Evolutionary conservation across 306 rosid species (phyloP).

Genomic region (Luffa aegyptiaca): DNA sequence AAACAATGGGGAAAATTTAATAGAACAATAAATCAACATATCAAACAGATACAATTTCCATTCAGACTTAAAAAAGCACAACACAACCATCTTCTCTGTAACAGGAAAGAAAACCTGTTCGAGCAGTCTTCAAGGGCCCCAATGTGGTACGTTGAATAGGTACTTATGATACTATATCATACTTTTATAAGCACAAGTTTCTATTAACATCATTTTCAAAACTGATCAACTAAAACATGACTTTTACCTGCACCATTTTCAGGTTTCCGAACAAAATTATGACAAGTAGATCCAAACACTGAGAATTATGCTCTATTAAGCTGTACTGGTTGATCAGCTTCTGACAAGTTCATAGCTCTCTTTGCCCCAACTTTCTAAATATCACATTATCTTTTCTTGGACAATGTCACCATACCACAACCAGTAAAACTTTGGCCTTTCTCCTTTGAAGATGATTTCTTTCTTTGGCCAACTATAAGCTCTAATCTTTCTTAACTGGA

Average conservation of each 20-base stretch:
- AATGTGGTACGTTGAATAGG: neutral
- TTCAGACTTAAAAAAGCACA: neutral
- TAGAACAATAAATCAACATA: conserved; percentile 8
- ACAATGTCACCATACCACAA: conserved; percentile 86
- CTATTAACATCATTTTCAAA: conserved; percentile 51
- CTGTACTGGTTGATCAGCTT: conserved; percentile 84
- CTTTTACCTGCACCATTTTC: conserved; percentile 94
- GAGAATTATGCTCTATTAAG: conserved; percentile 62
- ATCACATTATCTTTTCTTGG: conserved; percentile 81
- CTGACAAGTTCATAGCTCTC: conserved; percentile 92
- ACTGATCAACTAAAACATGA: conserved; percentile 54
- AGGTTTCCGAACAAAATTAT: conserved; percentile 70
- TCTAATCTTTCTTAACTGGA: conserved; percentile 97
- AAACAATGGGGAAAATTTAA: neutral
- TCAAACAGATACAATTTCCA: neutral
- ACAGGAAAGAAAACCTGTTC: conserved; percentile 15
- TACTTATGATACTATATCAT: neutral
- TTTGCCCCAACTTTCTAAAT: conserved; percentile 88
- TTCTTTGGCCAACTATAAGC: conserved; percentile 99
- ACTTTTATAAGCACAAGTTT: neutral
- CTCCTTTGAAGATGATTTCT: conserved; percentile 87
- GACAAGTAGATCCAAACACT: conserved; percentile 77
- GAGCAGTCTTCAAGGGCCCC: conserved; percentile 21
- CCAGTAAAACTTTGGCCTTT: conserved; percentile 76
- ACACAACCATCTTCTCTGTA: conserved; percentile 2